Percentiles rank a stretch among this genome's conserved stretches.
phyloP scores from a whole-genome alignment of 441 rosid genomes.

The Erodium chrysanthum region DNA sequence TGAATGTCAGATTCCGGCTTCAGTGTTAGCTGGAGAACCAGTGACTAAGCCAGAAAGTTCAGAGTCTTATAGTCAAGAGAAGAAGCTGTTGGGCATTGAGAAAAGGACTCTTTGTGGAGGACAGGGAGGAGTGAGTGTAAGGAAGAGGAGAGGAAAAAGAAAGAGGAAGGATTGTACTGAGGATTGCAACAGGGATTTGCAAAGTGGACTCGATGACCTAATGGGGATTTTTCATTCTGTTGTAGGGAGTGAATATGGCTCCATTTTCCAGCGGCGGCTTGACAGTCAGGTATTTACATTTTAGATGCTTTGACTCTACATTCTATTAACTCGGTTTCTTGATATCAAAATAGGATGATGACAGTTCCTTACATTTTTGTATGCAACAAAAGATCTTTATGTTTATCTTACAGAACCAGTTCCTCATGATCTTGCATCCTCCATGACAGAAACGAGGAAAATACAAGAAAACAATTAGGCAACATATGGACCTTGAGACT shows the following conservation, averaged over 20 bases:
- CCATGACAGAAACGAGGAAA: slow-evolving; percentile 65
- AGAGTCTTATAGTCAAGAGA: slow-evolving; percentile 22
- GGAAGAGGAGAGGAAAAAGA: slow-evolving; percentile 71
- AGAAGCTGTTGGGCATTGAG: slow-evolving; percentile 25
- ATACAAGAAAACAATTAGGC: slow-evolving; percentile 63
- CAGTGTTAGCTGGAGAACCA: slow-evolving; percentile 31
- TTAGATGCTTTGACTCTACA: neutral
- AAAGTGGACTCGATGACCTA: slow-evolving; percentile 30
- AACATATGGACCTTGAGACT: slow-evolving; percentile 67
- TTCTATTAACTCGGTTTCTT: too few species aligned
- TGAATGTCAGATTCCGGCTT: slow-evolving; percentile 27
- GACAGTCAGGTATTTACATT: slow-evolving; percentile 63
- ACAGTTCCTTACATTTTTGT: neutral
- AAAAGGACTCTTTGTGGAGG: slow-evolving; percentile 34
- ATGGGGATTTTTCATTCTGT: slow-evolving; percentile 41
- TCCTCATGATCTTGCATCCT: slow-evolving; percentile 8
- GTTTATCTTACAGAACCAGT: neutral
- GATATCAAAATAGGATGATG: too few species aligned
- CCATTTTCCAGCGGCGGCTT: slow-evolving; percentile 50
- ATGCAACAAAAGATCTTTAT: slow-evolving; percentile 2
- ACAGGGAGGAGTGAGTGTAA: slow-evolving; percentile 33
- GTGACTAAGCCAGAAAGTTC: slow-evolving; percentile 30
- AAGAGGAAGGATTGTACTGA: slow-evolving; percentile 59
- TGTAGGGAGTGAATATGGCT: slow-evolving; percentile 43
- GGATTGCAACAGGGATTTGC: slow-evolving; percentile 28